A percentile compares a stretch with the other conserved stretches of the same genome.
These are phyloP conservation scores for Chloromonas sp. DNA, from an alignment of 163 green algal species.

Conservation along the genomic window DNA sequence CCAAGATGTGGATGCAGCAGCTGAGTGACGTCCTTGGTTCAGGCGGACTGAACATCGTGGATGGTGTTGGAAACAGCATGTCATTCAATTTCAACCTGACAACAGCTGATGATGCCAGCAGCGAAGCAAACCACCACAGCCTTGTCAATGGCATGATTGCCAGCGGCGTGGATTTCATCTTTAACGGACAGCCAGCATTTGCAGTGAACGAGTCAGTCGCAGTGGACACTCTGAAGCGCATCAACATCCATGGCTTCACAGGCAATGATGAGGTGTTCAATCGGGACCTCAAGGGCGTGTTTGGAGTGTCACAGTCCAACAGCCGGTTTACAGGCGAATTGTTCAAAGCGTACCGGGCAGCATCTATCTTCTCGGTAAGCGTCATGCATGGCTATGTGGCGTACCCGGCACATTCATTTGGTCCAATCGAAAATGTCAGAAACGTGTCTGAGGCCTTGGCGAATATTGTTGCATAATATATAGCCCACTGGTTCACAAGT, in stretches of 20 bases:
- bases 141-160: neutral
- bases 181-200: slow-evolving; percentile 5
- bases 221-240: neutral
- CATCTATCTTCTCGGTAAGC: neutral
- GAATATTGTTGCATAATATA: no score
- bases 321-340: neutral
- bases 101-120: neutral
- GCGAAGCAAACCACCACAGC: neutral
- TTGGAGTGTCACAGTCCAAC: slow-evolving; percentile 1
- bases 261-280: slow-evolving; percentile 4
- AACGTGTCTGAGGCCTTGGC: no score
- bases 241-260: slow-evolving; percentile 7
- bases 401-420: no score
- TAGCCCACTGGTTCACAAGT: no score
- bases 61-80: neutral
- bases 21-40: neutral
- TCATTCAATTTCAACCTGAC: neutral
- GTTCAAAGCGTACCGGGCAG: neutral
- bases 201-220: neutral
- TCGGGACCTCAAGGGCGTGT: neutral
- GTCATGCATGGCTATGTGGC: no score
- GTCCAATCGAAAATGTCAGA: no score
- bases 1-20: neutral
- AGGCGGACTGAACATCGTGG: neutral
- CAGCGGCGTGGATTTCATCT: slow-evolving; percentile 6